These are phyloP conservation scores for Mycena leptocephala DNA, from an alignment of 768 basidiomycete species.

Conservation along the genomic window DNA sequence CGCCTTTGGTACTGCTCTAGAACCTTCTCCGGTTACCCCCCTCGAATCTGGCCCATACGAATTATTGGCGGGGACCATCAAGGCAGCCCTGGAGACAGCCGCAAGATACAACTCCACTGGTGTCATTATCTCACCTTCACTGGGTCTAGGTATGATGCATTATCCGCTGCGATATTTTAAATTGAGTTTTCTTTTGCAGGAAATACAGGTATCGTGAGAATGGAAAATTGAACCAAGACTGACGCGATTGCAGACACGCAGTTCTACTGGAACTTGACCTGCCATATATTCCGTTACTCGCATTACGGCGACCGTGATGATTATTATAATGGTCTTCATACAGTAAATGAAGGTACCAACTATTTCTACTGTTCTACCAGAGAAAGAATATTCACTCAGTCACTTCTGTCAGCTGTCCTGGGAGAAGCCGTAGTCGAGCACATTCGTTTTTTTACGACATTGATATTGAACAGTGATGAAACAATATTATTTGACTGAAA, in stretches of 20 bases:
- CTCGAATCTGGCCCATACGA: conserved; percentile 39
- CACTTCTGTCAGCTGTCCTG: conserved; percentile 37
- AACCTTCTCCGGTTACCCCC: conserved; percentile 65
- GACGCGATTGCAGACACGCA: conserved; percentile 41
- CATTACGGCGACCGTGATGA: conserved; percentile 44
- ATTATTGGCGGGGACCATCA: conserved; percentile 58
- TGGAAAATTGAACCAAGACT: not conserved
- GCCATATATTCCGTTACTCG: conserved; percentile 65
- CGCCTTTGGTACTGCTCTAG: conserved; percentile 56
- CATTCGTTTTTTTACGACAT: conserved; percentile 57
- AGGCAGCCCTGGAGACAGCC: conserved; percentile 51
- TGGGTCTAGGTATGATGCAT: conserved; percentile 51
- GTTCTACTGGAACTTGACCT: conserved; percentile 52
- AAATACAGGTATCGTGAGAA: conserved; percentile 36
- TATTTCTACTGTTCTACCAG: conserved; percentile 37
- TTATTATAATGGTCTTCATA: conserved; percentile 54
- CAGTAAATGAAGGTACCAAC: conserved; percentile 67
- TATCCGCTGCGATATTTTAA: not conserved
- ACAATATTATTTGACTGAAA: conserved; percentile 27
- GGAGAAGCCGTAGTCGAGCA: conserved; percentile 54
- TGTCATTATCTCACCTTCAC: conserved; percentile 44
- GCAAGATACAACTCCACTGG: conserved; percentile 34
- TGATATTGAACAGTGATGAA: conserved; percentile 61
- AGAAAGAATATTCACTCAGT: conserved; percentile 41
- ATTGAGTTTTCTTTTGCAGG: not conserved